These are phyloP conservation scores for Saccharomycopsis babjevae DNA, from an alignment of 805 yeast species.

Conservation along the genomic window DNA sequence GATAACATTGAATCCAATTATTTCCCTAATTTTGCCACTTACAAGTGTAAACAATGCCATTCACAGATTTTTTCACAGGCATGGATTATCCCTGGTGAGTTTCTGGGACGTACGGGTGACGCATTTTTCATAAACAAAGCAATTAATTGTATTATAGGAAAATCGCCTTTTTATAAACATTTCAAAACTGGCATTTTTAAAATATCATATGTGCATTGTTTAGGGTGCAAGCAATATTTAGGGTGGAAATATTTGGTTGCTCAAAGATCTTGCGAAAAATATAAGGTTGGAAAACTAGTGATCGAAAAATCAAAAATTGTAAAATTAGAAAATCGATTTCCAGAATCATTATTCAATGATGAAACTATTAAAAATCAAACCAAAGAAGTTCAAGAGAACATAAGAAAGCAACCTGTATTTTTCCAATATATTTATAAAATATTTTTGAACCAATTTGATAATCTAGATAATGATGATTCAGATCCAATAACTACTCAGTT, in stretches of 20 bases:
- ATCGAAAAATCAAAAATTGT: slow-evolving; percentile 5
- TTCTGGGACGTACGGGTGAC: slow-evolving; percentile 13
- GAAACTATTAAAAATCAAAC: background rate
- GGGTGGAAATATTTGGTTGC: slow-evolving; percentile 59
- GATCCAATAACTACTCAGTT: background rate
- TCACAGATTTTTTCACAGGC: slow-evolving; percentile 13
- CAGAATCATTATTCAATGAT: background rate
- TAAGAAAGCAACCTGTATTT: background rate
- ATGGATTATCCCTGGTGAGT: slow-evolving; percentile 18
- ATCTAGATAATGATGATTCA: background rate
- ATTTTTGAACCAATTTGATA: background rate
- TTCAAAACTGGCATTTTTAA: slow-evolving; percentile 53
- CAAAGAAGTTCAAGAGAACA: background rate
- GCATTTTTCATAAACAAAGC: slow-evolving; percentile 11
- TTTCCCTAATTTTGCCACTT: slow-evolving; percentile 4
- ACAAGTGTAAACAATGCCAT: slow-evolving; percentile 8
- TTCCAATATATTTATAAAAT: background rate
- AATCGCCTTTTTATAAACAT: slow-evolving; percentile 27
- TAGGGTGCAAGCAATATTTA: slow-evolving; percentile 39
- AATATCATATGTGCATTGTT: slow-evolving; percentile 49
- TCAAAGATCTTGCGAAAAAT: slow-evolving; percentile 35
- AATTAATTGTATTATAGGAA: slow-evolving; percentile 9
- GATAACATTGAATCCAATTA: slow-evolving; percentile 13
- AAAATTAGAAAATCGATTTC: background rate
- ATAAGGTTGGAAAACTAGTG: slow-evolving; percentile 46